Evolutionary conservation across 176 grass and related monocot genomes (phyloP).

Genomic region (Avena atlantica): DNA sequence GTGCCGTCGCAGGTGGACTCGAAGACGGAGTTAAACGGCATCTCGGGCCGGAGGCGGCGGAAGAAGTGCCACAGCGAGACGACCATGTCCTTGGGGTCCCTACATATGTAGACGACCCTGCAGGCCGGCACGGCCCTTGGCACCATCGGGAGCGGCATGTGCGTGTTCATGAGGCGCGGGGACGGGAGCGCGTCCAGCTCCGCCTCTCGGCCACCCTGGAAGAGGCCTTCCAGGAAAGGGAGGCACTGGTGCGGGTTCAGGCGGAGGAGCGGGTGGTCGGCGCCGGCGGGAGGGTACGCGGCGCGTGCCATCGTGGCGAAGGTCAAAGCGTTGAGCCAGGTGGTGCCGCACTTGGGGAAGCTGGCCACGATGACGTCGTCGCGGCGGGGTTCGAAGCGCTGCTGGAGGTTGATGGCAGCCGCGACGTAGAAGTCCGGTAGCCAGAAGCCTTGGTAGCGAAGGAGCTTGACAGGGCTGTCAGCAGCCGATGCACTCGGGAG

Average conservation of each 20-base stretch:
- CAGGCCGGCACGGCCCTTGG: neutral
- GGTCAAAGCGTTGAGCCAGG: neutral
- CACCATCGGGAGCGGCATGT: slow-evolving; percentile 33
- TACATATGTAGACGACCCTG: neutral
- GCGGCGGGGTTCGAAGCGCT: neutral
- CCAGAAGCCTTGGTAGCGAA: neutral
- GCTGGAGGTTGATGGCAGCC: neutral
- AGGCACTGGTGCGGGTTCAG: slow-evolving; percentile 40
- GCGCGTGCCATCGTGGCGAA: neutral
- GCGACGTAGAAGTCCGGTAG: neutral
- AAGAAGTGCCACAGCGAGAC: slow-evolving; percentile 47
- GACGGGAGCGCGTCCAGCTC: slow-evolving; percentile 28
- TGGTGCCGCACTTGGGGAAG: neutral
- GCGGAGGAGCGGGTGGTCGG: slow-evolving; percentile 10
- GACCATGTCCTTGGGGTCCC: slow-evolving; percentile 45
- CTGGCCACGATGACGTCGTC: neutral
- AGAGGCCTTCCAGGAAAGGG: neutral
- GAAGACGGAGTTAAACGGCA: neutral
- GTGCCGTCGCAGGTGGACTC: neutral
- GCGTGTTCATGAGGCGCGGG: slow-evolving; percentile 44
- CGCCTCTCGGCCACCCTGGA: neutral
- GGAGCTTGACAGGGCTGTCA: no score
- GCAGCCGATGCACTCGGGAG: no score
- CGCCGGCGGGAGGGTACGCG: neutral
- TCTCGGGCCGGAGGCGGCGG: neutral